A percentile compares a stretch with the other conserved stretches of the same genome.
Conservation (phyloP, 306 rosid genomes). For the Quercus glauca region DNA sequence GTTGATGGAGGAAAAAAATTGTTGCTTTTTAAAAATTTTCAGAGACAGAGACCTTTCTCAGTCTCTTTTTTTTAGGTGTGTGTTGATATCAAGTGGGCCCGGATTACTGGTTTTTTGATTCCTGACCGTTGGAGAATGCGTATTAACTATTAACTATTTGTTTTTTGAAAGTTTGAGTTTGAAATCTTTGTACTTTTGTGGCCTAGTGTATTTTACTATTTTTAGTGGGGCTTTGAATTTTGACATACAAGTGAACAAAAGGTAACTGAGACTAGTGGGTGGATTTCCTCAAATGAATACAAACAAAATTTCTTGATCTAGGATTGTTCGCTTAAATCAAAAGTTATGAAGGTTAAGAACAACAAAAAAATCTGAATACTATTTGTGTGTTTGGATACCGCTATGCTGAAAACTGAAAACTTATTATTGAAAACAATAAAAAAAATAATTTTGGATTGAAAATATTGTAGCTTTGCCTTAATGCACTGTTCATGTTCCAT, state of each 20-base stretch:
- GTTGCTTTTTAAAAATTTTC: too few species aligned
- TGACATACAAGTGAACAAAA: not conserved
- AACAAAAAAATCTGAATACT: not conserved
- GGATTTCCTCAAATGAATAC: not conserved
- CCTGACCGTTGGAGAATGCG: slow-evolving; percentile 5
- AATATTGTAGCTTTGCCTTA: too few species aligned
- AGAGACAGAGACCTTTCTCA: too few species aligned
- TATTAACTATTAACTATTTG: not conserved
- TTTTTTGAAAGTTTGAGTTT: not conserved
- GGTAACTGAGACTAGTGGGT: not conserved
- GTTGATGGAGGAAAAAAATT: too few species aligned
- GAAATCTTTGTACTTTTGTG: not conserved
- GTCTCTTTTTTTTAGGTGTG: not conserved
- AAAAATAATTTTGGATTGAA: too few species aligned
- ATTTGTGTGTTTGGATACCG: too few species aligned
- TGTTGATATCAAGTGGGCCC: not conserved
- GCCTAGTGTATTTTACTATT: too few species aligned
- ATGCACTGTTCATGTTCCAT: too few species aligned
- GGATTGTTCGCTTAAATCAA: not conserved
- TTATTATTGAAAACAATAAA: too few species aligned
- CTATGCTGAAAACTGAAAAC: too few species aligned
- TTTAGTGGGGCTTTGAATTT: not conserved
- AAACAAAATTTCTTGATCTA: not conserved
- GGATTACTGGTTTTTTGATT: not conserved
- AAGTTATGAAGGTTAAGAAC: not conserved